These are phyloP conservation scores for Viola pubescens DNA, from an alignment of 441 rosid species.

Conservation along the genomic window DNA sequence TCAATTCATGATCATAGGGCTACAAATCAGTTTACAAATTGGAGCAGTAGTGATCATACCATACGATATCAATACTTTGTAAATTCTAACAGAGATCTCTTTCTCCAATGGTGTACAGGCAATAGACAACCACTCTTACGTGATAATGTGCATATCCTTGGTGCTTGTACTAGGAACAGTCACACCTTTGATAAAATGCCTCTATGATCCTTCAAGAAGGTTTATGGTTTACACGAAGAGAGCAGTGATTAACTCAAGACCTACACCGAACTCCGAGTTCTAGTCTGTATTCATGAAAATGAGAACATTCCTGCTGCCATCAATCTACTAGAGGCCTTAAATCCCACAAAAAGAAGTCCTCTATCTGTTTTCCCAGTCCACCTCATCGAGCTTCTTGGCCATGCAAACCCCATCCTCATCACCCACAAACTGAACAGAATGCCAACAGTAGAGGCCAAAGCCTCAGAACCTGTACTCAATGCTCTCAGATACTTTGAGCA, in stretches of 20 bases:
- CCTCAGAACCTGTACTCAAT: conserved; percentile 21
- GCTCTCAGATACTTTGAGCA: conserved; percentile 20
- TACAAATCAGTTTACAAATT: no score
- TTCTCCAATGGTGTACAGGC: no score
- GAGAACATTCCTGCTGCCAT: conserved; percentile 23
- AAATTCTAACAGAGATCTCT: no score
- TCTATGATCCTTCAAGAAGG: conserved; percentile 40
- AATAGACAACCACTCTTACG: conserved; percentile 15
- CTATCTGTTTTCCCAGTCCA: conserved; percentile 19
- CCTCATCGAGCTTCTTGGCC: conserved; percentile 27
- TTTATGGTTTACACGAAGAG: conserved; percentile 26
- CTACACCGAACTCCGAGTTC: conserved; percentile 25
- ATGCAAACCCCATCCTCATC: conserved; percentile 23
- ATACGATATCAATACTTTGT: no score
- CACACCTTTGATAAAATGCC: conserved; percentile 23
- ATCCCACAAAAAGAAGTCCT: conserved; percentile 18
- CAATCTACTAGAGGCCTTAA: conserved; percentile 29
- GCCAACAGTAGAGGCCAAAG: not conserved
- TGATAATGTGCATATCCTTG: conserved; percentile 22
- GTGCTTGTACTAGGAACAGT: conserved; percentile 24
- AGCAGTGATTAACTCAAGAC: conserved; percentile 24
- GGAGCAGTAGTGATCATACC: no score
- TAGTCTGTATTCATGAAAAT: conserved; percentile 25
- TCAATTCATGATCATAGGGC: not conserved
- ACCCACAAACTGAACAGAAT: conserved; percentile 13